Base-by-base conservation (phyloP, 2,329 filamentous ascomycete genomes). In the Curvularia hawaiiensis region DNA sequence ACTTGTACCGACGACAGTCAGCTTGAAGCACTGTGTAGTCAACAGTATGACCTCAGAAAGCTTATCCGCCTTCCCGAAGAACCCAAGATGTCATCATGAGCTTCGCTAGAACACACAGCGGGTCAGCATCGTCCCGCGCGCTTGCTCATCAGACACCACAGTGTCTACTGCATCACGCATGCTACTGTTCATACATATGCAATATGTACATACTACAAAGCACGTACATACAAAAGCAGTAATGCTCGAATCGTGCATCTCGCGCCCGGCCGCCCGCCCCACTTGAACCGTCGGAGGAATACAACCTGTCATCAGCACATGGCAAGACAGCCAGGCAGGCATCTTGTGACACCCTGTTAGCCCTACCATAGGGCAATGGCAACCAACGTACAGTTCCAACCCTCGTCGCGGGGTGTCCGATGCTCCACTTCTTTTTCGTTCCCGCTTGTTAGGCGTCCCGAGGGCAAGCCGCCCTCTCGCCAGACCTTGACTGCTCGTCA, bases 371-470 rank as follows among this genome's bases (percentile, higher is more conserved):
- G 44, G 31, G 30, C 31, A 11, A 20, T 10, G 20, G 8, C 16
- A 40, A 47, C 14, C 8, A 45, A 30, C 24, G 28, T 33, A 39
- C 38, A 54, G 39, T 24, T 24, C 18, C 14, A 43, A 8, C 20
- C 28, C 10, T n/a, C 28, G 24, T 24, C 56, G 47, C 56, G 47
- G 50, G 9, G 28, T 58, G 31, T 35, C 43, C 43, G 56, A 22
- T 43, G 47, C 45, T 54, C 59, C 56, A 54, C 51, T 53, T 53
- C 49, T 44, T 44, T 44, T 44, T 28, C 48, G 26, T 26, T 51
- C 48, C 44, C 26, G 18, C 46, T 45, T 20, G n/a, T 44, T 20
- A 49, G 50, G 48, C 54, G 45, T 50, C 45, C 54, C 54, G 18
- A 54, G 50, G 31, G 31, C 30, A 50, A 38, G 44, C 44, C 22